Base-by-base conservation (phyloP, 768 basidiomycete genomes). In the Amanita pallidorosea region DNA sequence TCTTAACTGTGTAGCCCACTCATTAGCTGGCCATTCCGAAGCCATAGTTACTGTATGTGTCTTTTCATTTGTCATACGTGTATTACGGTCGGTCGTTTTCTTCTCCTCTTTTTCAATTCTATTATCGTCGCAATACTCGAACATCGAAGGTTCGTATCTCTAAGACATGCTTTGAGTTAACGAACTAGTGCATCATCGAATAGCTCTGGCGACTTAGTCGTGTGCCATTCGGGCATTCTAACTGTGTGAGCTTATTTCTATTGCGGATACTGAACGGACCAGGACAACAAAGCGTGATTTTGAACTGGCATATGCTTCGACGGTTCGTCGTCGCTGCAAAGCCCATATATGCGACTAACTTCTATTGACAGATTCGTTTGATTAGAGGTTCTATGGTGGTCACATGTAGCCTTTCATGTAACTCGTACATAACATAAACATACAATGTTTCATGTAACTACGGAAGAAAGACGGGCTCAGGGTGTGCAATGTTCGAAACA, bases 1-100 rank as follows among this genome's bases (percentile, higher is more conserved):
- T 42, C 18, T 31, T 51, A 43, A 34, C 38, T 29, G 17, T n/a
- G 42, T 27, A 33, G 29, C 38, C 40, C 49, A 7, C 48, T 23
- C 49, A 34, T 51, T 45, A 45, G 31, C 35, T 45, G 49, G 49
- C 49, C 40, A 17, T 38, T 40, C 38, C 15, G 25, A 49, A 37
- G 49, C 33, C 29, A 44, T 44, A 45, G 41, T 51, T 51, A 51
- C 50, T 51, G 49, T 51, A 43, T 51, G 49, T 49, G 49, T 49
- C 49, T 42, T 25, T 33, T 27, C 22, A 22, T 18, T 49, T 25
- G 42, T 51, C 50, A 44, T 51, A 45, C 25, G 40, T 42, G 50
- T 51, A 42, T 51, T 50, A 45, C 50, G 50, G 50, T 51, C 42
- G 50, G 50, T 51, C 50, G 41, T 5, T 51, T 41, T 27, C 50